A percentile compares a stretch with the other conserved stretches of the same genome.
Conservation (phyloP, 441 rosid genomes). For the Jatropha multifida region DNA sequence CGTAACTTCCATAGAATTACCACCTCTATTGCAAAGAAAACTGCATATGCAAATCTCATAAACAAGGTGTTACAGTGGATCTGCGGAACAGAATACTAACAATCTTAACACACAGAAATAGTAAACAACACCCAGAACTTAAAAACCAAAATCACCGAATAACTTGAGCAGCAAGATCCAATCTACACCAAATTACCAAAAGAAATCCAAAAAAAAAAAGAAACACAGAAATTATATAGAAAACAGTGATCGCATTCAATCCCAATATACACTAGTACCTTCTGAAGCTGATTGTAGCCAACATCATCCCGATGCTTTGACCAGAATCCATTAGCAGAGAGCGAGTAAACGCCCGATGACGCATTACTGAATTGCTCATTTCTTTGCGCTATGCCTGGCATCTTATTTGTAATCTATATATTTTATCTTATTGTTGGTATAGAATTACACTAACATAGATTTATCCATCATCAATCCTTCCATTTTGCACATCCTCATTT, state of each 20-base stretch:
- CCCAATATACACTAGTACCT: slow-evolving; percentile 48
- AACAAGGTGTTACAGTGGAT: slow-evolving; percentile 2
- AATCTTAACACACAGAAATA: slow-evolving; percentile 21
- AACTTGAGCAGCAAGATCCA: slow-evolving; percentile 32
- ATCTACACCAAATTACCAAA: slow-evolving; percentile 2
- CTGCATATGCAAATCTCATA: slow-evolving; percentile 5
- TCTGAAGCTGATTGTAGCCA: slow-evolving; percentile 77
- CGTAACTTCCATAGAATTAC: not conserved
- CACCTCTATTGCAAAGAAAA: slow-evolving; percentile 6
- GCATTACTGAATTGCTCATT: slow-evolving; percentile 64
- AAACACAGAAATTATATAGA: slow-evolving; percentile 8
- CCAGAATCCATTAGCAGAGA: slow-evolving; percentile 71
- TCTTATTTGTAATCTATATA: slow-evolving; percentile 27
- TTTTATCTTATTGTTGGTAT: slow-evolving; percentile 17
- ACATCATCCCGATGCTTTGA: slow-evolving; percentile 68
- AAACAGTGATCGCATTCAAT: slow-evolving; percentile 35
- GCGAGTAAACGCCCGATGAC: slow-evolving; percentile 26
- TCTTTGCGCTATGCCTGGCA: slow-evolving; percentile 45
- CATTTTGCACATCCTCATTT: not conserved
- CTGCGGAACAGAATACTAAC: slow-evolving; percentile 5
- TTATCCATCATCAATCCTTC: slow-evolving; percentile 9
- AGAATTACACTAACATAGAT: not conserved
- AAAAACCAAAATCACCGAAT: slow-evolving; percentile 6
- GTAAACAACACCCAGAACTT: slow-evolving; percentile 1
- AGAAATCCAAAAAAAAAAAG: slow-evolving; percentile 13